These are phyloP conservation scores for Floccularia luteovirens DNA, from an alignment of 768 basidiomycete species.

Conservation along the genomic window DNA sequence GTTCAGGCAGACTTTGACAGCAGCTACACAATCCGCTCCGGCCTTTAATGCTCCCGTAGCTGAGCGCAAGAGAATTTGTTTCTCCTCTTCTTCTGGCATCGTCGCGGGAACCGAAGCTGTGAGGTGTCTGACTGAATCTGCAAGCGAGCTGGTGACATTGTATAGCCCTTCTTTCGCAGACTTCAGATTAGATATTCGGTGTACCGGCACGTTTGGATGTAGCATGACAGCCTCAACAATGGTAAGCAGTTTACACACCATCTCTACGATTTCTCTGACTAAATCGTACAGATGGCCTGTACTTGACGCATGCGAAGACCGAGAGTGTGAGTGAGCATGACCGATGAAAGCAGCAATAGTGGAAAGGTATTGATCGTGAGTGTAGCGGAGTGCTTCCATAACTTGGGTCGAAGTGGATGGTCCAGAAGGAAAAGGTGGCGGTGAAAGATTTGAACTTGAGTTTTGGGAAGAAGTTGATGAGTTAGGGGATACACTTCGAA, in stretches of 20 bases:
- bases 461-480: conserved; percentile 66
- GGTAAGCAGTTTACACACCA: conserved; percentile 84
- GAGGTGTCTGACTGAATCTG: conserved; percentile 79
- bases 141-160: conserved; percentile 76
- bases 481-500: conserved; percentile 66
- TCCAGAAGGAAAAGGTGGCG: conserved; percentile 63
- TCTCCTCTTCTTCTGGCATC: conserved; percentile 77
- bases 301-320: conserved; percentile 84
- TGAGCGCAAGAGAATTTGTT: conserved; percentile 66
- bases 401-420: conserved; percentile 63
- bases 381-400: conserved; percentile 68
- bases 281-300: conserved; percentile 93
- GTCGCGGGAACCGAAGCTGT: conserved; percentile 40
- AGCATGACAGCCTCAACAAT: conserved; percentile 86
- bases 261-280: conserved; percentile 90
- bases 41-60: conserved; percentile 85
- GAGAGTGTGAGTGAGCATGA: conserved; percentile 89
- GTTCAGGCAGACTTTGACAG: conserved; percentile 77
- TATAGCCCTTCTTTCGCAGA: conserved; percentile 77
- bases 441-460: conserved; percentile 32
- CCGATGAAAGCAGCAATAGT: conserved; percentile 97
- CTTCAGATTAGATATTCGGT: conserved; percentile 59
- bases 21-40: conserved; percentile 81
- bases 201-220: conserved; percentile 60
- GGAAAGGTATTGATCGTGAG: conserved; percentile 87